Base-by-base conservation (phyloP, 371 early-diverging fungal species). In the Apophysomyces ossiformis region DNA sequence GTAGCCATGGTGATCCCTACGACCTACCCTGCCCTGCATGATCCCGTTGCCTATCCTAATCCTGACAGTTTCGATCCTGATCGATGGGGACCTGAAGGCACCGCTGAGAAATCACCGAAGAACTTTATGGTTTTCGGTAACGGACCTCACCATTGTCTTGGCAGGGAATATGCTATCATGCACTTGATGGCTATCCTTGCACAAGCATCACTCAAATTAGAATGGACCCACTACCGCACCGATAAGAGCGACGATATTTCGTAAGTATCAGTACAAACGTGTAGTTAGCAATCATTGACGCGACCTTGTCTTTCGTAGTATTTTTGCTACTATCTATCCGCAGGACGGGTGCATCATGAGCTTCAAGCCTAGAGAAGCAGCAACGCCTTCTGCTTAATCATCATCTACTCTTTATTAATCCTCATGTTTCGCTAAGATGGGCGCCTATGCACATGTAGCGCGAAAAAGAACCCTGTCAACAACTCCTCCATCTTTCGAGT, bases 241-340 rank as follows among this genome's bases (percentile, higher is more conserved):
- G 64, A 67, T 16, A 74, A 79, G 70, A 81, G 81, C 64, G 83
- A 83, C 50, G 78, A 81, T 36, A 83, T 83, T 58, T 80, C 80
- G 69, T 69, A 65, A 73, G 73, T 65, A 12, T 45, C 35, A 45
- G 58, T 32, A 26, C 26, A 63, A 4, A 21, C 9, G 2, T n/a
- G 6, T 47, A 15, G 47, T n/a, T 47, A 47, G n/a, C 7, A 47
- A n/a, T 7, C n/a, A n/a, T 7, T 47, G n/a, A 47, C 54, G 32
- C 37, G 13, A 43, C 21, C 18, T 44, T 7, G n/a, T 6, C 39
- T 38, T 38, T 26, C 56, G 16, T 60, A 72, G 72, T 59, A 81
- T 83, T 47, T 83, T 83, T 65, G 83, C 83, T 62, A 83, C 83
- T 54, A 83, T 79, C 61, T 83, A 83, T 73, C 83, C 83, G 63